Conservation (phyloP, 139 green algal genomes). For the Chlorella sp. region DNA sequence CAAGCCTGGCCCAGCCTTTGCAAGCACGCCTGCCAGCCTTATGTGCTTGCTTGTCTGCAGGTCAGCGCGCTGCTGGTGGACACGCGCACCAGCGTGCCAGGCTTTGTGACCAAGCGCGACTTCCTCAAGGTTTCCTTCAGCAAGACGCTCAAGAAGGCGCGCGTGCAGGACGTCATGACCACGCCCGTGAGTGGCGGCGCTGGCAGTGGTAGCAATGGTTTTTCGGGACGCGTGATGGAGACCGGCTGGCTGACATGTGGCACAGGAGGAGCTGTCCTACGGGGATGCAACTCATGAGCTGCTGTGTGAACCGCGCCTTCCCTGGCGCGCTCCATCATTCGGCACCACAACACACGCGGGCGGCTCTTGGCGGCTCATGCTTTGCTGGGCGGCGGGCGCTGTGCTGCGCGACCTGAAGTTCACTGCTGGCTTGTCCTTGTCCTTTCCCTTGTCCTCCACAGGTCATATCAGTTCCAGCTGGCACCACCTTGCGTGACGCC, state of each 20-base stretch:
- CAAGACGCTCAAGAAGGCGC: not conserved
- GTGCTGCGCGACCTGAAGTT: too few relatives aligned
- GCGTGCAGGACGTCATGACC: conserved; percentile 33
- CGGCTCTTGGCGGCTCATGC: not conserved
- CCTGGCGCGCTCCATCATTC: not conserved
- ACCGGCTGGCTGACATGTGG: too few relatives aligned
- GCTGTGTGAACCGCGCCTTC: not conserved
- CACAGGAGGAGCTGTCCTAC: too few relatives aligned
- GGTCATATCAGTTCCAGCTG: not conserved
- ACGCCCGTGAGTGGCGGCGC: conserved; percentile 17
- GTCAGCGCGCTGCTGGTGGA: conserved; percentile 40
- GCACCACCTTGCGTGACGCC: not conserved
- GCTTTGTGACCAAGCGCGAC: conserved; percentile 38
- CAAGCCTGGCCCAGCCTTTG: too few relatives aligned
- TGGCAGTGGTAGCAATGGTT: too few relatives aligned
- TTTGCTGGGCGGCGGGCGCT: too few relatives aligned
- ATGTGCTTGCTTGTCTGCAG: too few relatives aligned
- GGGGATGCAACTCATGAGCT: not conserved
- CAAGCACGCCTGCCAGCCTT: too few relatives aligned
- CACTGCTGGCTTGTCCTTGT: not conserved
- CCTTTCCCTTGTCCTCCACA: not conserved
- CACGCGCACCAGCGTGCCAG: conserved; percentile 21
- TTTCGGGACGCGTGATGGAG: too few relatives aligned
- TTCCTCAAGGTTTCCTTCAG: conserved; percentile 25
- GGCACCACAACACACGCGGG: not conserved